Evolutionary conservation across 129 eudicot genomes (phyloP).

Genomic region (Flaveria brownii): DNA sequence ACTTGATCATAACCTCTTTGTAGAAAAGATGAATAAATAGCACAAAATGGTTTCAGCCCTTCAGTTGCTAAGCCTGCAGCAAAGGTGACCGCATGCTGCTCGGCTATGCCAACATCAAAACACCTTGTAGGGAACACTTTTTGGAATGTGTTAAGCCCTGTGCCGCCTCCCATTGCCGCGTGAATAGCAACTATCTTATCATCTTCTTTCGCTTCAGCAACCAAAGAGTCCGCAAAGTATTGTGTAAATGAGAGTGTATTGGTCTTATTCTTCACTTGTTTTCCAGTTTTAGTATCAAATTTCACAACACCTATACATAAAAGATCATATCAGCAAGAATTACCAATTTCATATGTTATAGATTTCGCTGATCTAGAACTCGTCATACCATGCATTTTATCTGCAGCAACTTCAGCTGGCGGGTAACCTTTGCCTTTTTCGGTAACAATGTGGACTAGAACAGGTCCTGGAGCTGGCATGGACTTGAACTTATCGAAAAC

Average conservation of each 20-base stretch:
- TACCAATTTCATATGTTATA: not conserved
- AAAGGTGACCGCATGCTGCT: conserved; percentile 72
- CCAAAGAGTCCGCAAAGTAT: conserved; percentile 60
- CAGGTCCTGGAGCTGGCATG: conserved; percentile 55
- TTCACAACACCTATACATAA: conserved; percentile 57
- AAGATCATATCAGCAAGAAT: conserved; percentile 1
- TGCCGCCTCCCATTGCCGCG: conserved; percentile 85
- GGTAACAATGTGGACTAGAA: conserved; percentile 63
- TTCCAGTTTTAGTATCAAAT: conserved; percentile 53
- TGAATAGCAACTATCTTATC: conserved; percentile 65
- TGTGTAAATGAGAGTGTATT: conserved; percentile 60
- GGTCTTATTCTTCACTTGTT: conserved; percentile 45
- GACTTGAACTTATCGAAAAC: conserved; percentile 48
- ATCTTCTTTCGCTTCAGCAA: conserved; percentile 59
- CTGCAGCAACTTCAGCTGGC: conserved; percentile 65
- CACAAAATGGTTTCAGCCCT: conserved; percentile 70
- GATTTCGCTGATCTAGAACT: too few species aligned
- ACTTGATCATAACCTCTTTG: conserved; percentile 84
- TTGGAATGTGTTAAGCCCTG: conserved; percentile 61
- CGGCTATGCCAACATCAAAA: conserved; percentile 80
- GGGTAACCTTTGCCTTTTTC: conserved; percentile 84
- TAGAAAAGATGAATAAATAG: conserved; percentile 69
- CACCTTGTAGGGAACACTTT: conserved; percentile 50
- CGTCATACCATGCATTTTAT: conserved; percentile 67
- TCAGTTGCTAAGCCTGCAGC: conserved; percentile 76